phyloP scores from a whole-genome alignment of 2,329 filamentous ascomycete species.

The Venturiaceae sp. region DNA sequence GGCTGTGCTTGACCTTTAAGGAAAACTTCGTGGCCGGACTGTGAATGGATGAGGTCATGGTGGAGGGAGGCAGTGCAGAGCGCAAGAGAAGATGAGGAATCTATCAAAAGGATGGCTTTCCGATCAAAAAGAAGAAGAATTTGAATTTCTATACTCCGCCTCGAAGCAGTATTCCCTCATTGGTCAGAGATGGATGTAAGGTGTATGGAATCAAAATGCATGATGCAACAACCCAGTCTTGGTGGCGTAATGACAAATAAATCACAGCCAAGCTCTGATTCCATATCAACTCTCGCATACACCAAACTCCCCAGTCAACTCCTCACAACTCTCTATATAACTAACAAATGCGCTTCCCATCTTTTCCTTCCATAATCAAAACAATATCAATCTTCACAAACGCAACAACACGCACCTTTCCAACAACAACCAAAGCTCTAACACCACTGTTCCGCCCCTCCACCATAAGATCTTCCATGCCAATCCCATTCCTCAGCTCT shows the following conservation, averaged over 20 bases:
- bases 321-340: background rate
- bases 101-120: background rate
- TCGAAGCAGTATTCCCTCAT: background rate
- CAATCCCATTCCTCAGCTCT: constrained; percentile 68
- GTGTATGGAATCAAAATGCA: background rate
- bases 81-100: background rate
- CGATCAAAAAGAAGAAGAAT: background rate
- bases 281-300: background rate
- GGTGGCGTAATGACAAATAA: background rate
- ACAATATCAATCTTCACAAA: background rate
- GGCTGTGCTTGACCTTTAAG: no score
- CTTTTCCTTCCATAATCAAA: background rate
- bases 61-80: background rate
- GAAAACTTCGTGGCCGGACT: no score
- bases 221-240: background rate
- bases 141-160: no score
- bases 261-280: background rate
- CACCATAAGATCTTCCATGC: constrained; percentile 47
- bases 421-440: background rate
- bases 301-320: background rate
- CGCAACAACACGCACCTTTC: background rate
- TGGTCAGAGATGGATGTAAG: background rate
- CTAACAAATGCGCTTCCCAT: constrained; percentile 6
- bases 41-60: background rate
- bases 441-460: background rate